Evolutionary conservation across 768 basidiomycete species (phyloP).

Genomic region (Filobasidium floriforme): DNA sequence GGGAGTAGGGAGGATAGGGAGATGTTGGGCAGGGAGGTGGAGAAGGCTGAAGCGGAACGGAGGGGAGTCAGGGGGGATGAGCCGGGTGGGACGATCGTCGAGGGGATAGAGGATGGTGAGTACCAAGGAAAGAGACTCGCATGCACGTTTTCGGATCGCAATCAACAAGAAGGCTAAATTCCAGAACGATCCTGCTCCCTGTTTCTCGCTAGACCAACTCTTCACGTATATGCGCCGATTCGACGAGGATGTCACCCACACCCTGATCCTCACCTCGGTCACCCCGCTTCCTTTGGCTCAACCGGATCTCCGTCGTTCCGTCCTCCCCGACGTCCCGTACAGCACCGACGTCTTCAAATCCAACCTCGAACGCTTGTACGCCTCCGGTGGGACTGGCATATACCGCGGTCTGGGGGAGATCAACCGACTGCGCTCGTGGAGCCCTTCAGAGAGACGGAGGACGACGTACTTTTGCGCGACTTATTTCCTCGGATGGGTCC

Average conservation of each 20-base stretch:
- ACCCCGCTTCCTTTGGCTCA: conserved; percentile 39
- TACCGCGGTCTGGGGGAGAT: conserved; percentile 42
- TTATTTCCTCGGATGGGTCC: conserved; percentile 44
- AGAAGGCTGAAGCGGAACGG: conserved; percentile 46
- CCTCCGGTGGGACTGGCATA: conserved; percentile 41
- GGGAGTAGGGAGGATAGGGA: conserved; percentile 33
- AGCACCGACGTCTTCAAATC: conserved; percentile 45
- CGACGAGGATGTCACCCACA: conserved; percentile 47
- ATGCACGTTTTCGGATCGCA: no score
- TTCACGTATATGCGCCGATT: conserved; percentile 45
- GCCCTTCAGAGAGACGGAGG: conserved; percentile 37
- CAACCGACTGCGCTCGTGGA: conserved; percentile 44
- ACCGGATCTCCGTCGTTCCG: conserved; percentile 46
- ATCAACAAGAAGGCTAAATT: no score
- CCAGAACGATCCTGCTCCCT: background rate
- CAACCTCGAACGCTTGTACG: conserved; percentile 45
- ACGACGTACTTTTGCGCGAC: conserved; percentile 40
- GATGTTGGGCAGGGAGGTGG: conserved; percentile 41
- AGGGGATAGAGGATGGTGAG: conserved; percentile 46
- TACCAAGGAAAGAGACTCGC: no score
- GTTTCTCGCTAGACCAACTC: conserved; percentile 22
- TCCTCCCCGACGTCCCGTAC: conserved; percentile 46
- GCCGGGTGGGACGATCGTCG: conserved; percentile 42
- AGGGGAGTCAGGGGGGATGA: conserved; percentile 40
- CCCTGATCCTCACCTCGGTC: conserved; percentile 41